Evolutionary conservation across 106 monocot species (phyloP), one percentile per base, ranked within the genome.

Genomic region (Dendrobium chrysotoxum): DNA sequence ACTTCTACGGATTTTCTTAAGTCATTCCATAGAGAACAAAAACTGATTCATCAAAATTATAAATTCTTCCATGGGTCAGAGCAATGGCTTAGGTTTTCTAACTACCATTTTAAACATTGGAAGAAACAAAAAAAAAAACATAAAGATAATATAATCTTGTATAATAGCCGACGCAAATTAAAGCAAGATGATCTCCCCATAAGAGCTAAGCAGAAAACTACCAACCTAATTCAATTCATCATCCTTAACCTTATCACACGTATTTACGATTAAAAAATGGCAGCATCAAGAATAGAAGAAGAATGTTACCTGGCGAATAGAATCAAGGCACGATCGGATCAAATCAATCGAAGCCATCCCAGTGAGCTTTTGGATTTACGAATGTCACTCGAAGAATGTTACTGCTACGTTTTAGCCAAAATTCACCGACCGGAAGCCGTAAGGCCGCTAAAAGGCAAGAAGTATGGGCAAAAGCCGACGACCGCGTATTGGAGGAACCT

Each of bases 321-420:
- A 94, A 75, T 98, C 92, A 61, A 91, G 79, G 78, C 89, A 98
- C 76, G 87, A 89, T 82, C 75, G 80, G 81, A 98, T 91, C 45
- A 98, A 73, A 86, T 91, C 87, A 42, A 87, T 73, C 55, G 95
- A 92, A 23, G 89, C 91, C 98, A 98, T 98, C 50, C 54, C 80
- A 39, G 44, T 44, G 45, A 53, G 16, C 35, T 31, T 45, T 35
- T 18, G 17, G 57, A 73, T 7, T 15, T 74, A n/a, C 39, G 39
- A n/a, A 42, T 39, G 5, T 13, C 7, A 20, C 28, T 12, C 0
- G 70, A 70, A 70, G 70, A 74, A 74, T 35, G 31, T 15, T 12
- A 35, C 70, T 38, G 1, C 18, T 0, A 74, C 74, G 16, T 41
- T 21, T 70, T 41, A 20, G 6, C 25, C n/a, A 40, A 42, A 40